phyloP scores from a whole-genome alignment of 371 early-diverging fungal genomes.

The Batrachochytrium dendrobatidis region DNA sequence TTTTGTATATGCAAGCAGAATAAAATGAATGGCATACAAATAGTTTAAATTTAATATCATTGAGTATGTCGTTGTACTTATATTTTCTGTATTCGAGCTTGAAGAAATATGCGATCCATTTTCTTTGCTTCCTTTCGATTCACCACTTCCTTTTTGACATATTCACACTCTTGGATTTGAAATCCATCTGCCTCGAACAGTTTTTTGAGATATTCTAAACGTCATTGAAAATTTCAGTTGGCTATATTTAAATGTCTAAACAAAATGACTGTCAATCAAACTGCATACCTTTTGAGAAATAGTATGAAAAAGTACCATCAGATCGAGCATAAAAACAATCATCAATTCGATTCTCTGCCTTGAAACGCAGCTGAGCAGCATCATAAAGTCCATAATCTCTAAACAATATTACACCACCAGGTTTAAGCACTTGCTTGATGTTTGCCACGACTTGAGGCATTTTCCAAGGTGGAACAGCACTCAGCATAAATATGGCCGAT shows the following conservation, averaged over 20 bases:
- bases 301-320: slow-evolving; percentile 66
- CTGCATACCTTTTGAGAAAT: too few species aligned
- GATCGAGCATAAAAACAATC: slow-evolving; percentile 62
- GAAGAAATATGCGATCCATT: slow-evolving; percentile 81
- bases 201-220: slow-evolving; percentile 45
- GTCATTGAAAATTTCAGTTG: too few species aligned
- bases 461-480: slow-evolving; percentile 38
- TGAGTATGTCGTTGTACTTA: background rate
- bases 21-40: background rate
- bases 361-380: slow-evolving; percentile 68
- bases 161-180: slow-evolving; percentile 57
- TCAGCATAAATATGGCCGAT: slow-evolving; percentile 30
- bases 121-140: slow-evolving; percentile 69
- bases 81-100: slow-evolving; percentile 55
- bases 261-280: too few species aligned
- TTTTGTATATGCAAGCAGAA: background rate
- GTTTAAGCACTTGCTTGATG: slow-evolving; percentile 31
- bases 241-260: too few species aligned
- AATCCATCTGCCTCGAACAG: slow-evolving; percentile 64
- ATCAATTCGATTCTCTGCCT: slow-evolving; percentile 48
- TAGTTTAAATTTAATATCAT: background rate
- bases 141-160: slow-evolving; percentile 70
- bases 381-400: slow-evolving; percentile 55
- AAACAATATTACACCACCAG: slow-evolving; percentile 41
- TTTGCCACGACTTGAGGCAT: slow-evolving; percentile 22